Evolutionary conservation across 768 basidiomycete species (phyloP).

Genomic region (Naganishia antarctica): DNA sequence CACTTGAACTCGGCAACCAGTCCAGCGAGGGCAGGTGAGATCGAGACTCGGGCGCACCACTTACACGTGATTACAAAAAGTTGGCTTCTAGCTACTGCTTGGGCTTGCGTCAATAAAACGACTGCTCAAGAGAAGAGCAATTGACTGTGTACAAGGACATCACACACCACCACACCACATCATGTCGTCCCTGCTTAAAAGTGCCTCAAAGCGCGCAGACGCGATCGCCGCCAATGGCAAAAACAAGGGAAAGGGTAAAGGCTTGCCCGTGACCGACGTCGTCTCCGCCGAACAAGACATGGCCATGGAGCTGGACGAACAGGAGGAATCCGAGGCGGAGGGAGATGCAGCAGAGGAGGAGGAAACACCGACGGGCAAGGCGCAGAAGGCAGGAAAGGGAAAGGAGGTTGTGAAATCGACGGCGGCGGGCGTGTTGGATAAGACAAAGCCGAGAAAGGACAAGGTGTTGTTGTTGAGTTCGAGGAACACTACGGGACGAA

Average conservation of each 20-base stretch:
- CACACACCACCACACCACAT: conserved; percentile 8
- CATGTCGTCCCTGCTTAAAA: conserved; percentile 38
- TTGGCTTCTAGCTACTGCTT: too few relatives aligned
- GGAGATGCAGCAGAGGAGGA: conserved; percentile 1
- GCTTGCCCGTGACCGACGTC: conserved; percentile 23
- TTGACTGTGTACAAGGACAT: too few relatives aligned
- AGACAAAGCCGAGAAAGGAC: conserved; percentile 77
- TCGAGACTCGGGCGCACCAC: conserved; percentile 2
- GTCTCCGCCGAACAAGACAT: conserved; percentile 23
- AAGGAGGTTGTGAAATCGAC: conserved; percentile 28
- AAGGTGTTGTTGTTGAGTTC: conserved; percentile 87
- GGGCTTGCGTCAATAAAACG: too few relatives aligned
- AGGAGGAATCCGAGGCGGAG: conserved; percentile 17
- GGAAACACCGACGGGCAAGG: too few relatives aligned
- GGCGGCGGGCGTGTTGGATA: not conserved
- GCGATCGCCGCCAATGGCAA: conserved; percentile 24
- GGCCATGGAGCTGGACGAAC: conserved; percentile 22
- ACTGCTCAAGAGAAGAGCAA: too few relatives aligned
- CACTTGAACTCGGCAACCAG: too few relatives aligned
- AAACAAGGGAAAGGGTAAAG: conserved; percentile 22
- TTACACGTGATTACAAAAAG: conserved; percentile 20
- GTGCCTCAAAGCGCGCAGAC: conserved; percentile 19
- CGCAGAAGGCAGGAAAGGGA: conserved; percentile 31
- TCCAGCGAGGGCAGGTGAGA: too few relatives aligned
- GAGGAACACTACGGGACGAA: conserved; percentile 87